A percentile compares a stretch with the other conserved stretches of the same genome.
Conservation (phyloP, 768 basidiomycete species). For the Russula dissimulans region DNA sequence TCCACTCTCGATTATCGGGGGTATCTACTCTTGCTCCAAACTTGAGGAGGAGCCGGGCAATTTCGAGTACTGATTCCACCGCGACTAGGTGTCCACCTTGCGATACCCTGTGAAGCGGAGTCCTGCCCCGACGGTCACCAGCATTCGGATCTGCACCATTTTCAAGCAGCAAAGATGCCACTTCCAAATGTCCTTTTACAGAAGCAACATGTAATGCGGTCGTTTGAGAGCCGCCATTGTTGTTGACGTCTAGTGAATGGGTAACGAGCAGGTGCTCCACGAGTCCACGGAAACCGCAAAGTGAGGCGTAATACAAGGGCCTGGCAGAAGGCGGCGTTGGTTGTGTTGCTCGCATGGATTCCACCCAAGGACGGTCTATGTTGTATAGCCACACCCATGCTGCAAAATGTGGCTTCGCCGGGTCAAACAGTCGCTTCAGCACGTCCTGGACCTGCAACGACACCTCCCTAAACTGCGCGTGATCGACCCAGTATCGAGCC, state of each 20-base stretch:
- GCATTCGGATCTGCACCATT: background rate
- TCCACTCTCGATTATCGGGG: too few relatives aligned
- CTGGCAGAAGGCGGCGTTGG: background rate
- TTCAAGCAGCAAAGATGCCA: background rate
- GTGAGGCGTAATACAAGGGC: constrained; percentile 6
- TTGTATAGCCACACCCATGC: constrained; percentile 7
- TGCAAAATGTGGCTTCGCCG: background rate
- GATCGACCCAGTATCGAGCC: too few relatives aligned
- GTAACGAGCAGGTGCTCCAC: background rate
- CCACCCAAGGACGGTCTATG: background rate
- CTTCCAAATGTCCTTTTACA: background rate
- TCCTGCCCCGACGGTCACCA: background rate
- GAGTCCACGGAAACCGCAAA: constrained; percentile 1
- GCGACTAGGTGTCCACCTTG: background rate
- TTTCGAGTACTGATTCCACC: background rate
- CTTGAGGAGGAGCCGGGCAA: too few relatives aligned
- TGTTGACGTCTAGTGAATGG: background rate
- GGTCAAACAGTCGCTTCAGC: background rate
- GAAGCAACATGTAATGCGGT: background rate
- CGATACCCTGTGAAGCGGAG: too few relatives aligned
- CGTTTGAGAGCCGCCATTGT: background rate
- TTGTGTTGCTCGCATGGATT: background rate
- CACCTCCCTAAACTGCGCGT: too few relatives aligned
- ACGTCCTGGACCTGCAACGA: background rate
- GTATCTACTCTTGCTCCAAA: too few relatives aligned